Evolutionary conservation across 352 stramenopile genomes (phyloP).

Genomic region (Phytophthora sp.): DNA sequence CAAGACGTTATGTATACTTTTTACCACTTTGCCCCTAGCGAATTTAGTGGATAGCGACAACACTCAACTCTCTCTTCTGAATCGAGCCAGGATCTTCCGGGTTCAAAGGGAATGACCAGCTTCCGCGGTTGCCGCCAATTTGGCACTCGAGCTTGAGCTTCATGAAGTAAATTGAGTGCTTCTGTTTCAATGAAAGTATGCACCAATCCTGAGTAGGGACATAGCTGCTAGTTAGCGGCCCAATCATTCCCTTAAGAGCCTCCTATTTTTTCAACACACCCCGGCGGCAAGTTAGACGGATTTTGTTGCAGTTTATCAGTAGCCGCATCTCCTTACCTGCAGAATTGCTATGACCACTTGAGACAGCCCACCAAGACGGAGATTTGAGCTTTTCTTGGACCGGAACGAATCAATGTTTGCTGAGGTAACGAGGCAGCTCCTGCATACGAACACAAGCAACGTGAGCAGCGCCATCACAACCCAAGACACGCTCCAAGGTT

Average conservation of each 20-base stretch:
- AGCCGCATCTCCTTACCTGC: constrained; percentile 8
- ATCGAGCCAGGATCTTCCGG: constrained; percentile 23
- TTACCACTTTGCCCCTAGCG: too few relatives aligned
- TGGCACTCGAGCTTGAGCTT: constrained; percentile 25
- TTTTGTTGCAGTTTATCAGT: too few relatives aligned
- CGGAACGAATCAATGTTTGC: constrained; percentile 19
- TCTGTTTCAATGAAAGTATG: constrained; percentile 17
- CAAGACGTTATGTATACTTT: too few relatives aligned
- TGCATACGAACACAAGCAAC: constrained; percentile 7
- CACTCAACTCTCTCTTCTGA: not conserved
- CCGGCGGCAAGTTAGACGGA: too few relatives aligned
- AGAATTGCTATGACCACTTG: constrained; percentile 19
- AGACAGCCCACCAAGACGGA: constrained; percentile 6
- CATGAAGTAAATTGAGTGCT: constrained; percentile 30
- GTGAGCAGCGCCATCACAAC: not conserved
- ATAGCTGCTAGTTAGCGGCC: constrained; percentile 19
- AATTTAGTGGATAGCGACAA: too few relatives aligned
- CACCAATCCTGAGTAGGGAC: constrained; percentile 19
- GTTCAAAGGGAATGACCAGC: constrained; percentile 30
- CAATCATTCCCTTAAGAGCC: constrained; percentile 8
- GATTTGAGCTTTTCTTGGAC: constrained; percentile 18
- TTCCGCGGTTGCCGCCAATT: constrained; percentile 17
- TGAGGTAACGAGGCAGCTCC: constrained; percentile 17
- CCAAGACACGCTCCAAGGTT: not conserved
- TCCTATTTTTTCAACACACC: not conserved